These are phyloP conservation scores for Nitzschia sp. DNA, from an alignment of 108 stramenopile species.

Conservation along the genomic window DNA sequence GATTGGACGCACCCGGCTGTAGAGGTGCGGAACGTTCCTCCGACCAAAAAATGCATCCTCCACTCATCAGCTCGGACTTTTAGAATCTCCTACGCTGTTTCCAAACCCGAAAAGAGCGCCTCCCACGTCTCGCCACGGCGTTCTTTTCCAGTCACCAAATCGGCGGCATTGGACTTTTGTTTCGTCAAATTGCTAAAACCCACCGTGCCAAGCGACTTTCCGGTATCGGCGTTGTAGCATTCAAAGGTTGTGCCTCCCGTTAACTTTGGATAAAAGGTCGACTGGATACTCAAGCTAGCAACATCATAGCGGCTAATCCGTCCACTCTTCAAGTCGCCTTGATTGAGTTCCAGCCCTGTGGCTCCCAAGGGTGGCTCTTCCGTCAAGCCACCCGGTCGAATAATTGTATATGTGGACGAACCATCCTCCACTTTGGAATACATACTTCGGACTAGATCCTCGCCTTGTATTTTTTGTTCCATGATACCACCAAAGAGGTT, in stretches of 20 bases:
- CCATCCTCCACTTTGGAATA: slow-evolving; percentile 46
- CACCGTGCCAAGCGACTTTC: slow-evolving; percentile 59
- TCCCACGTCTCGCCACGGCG: slow-evolving; percentile 60
- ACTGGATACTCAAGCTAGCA: slow-evolving; percentile 65
- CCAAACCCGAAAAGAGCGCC: slow-evolving; percentile 60
- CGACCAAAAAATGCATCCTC: too few relatives aligned
- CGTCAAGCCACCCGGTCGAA: slow-evolving; percentile 86
- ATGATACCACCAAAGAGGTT: slow-evolving; percentile 85
- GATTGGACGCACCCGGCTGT: too few relatives aligned
- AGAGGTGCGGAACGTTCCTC: too few relatives aligned
- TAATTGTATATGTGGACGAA: slow-evolving; percentile 64
- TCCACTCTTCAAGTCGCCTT: slow-evolving; percentile 81
- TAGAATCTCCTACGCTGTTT: slow-evolving; percentile 34
- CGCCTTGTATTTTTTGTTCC: slow-evolving; percentile 84
- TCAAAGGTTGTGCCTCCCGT: slow-evolving; percentile 72
- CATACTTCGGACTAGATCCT: slow-evolving; percentile 63
- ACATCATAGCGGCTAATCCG: slow-evolving; percentile 76
- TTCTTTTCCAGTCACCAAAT: slow-evolving; percentile 54
- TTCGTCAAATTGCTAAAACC: slow-evolving; percentile 65
- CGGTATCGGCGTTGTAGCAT: slow-evolving; percentile 77
- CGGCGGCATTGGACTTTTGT: background rate
- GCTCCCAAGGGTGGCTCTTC: slow-evolving; percentile 49
- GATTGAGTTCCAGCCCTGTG: slow-evolving; percentile 68
- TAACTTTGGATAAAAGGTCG: slow-evolving; percentile 31
- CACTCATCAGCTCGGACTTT: too few relatives aligned